Evolutionary conservation across 2,329 filamentous ascomycete genomes (phyloP).

Genomic region (Canariomyces notabilis): DNA sequence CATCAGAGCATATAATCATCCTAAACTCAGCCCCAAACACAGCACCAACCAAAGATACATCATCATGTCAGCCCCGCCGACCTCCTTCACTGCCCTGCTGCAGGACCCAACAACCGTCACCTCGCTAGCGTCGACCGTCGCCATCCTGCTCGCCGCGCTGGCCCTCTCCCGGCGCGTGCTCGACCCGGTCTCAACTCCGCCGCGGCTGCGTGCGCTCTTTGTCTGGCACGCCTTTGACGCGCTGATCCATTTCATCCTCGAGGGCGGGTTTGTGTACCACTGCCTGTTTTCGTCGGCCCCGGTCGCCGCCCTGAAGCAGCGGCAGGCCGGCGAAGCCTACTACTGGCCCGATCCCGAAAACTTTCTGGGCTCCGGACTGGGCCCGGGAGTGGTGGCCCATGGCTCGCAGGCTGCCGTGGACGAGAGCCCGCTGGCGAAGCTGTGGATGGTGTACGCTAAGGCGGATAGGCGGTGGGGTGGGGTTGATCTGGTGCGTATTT

Average conservation of each 20-base stretch:
- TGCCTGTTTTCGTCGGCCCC: conserved; percentile 69
- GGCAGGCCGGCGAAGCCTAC: too few species aligned
- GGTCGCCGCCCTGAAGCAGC: conserved; percentile 19
- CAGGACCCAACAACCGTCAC: conserved; percentile 53
- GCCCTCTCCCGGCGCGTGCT: conserved; percentile 42
- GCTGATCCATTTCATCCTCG: conserved; percentile 84
- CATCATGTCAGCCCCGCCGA: not conserved
- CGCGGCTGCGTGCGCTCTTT: conserved; percentile 70
- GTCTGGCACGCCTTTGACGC: conserved; percentile 94
- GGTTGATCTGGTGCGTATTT: conserved; percentile 48
- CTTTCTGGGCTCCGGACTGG: conserved; percentile 50
- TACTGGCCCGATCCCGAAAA: conserved; percentile 46
- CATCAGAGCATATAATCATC: not conserved
- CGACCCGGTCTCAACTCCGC: conserved; percentile 44
- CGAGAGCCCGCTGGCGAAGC: conserved; percentile 49
- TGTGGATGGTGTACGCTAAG: conserved; percentile 66
- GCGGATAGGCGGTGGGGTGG: conserved; percentile 61
- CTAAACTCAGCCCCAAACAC: not conserved
- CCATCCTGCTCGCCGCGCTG: conserved; percentile 49
- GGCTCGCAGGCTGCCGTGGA: conserved; percentile 53
- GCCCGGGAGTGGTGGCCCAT: conserved; percentile 43
- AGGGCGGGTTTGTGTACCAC: conserved; percentile 88
- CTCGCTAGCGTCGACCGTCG: conserved; percentile 52
- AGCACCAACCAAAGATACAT: conserved; percentile 12
- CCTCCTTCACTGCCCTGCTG: conserved; percentile 48